Percentiles rank a stretch among this genome's conserved stretches.
phyloP scores from a whole-genome alignment of 352 stramenopile genomes.

The Chrysophaeum taylorii region DNA sequence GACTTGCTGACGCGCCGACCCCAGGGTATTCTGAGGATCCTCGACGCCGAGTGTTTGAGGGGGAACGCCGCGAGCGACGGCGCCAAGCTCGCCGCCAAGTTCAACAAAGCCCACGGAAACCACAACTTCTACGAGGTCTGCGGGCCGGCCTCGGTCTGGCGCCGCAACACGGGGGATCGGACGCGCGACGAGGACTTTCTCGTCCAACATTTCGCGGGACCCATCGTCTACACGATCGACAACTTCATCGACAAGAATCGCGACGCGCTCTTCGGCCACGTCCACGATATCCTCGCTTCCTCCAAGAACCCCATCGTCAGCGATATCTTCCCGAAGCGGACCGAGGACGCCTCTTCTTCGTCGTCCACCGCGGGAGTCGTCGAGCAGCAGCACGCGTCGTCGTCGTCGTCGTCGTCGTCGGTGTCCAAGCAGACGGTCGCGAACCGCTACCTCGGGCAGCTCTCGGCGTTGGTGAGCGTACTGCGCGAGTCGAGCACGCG shows the following conservation, averaged over 20 bases:
- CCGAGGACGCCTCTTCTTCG: background rate
- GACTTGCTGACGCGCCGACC: constrained; percentile 44
- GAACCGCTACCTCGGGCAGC: constrained; percentile 23
- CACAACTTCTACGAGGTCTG: constrained; percentile 21
- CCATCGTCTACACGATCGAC: constrained; percentile 32
- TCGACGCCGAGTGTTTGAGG: constrained; percentile 65
- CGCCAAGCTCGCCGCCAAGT: constrained; percentile 10
- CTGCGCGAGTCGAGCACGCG: constrained; percentile 22
- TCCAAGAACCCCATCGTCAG: constrained; percentile 22
- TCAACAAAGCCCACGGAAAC: constrained; percentile 9
- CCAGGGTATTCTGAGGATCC: constrained; percentile 58
- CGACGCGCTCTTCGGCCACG: constrained; percentile 28
- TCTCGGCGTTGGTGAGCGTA: constrained; percentile 21
- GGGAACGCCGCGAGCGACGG: constrained; percentile 24
- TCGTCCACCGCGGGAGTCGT: constrained; percentile 5
- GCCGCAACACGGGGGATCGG: constrained; percentile 15
- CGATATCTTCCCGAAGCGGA: constrained; percentile 16
- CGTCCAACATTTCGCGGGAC: constrained; percentile 36
- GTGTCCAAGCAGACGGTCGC: constrained; percentile 25
- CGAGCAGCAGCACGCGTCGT: too few relatives aligned
- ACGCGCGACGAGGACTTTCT: constrained; percentile 24
- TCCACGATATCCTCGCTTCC: constrained; percentile 25
- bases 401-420: background rate
- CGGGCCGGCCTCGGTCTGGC: constrained; percentile 18
- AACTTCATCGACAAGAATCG: constrained; percentile 38